phyloP scores from a whole-genome alignment of 2,329 filamentous ascomycete species.

The Microsporum canis region DNA sequence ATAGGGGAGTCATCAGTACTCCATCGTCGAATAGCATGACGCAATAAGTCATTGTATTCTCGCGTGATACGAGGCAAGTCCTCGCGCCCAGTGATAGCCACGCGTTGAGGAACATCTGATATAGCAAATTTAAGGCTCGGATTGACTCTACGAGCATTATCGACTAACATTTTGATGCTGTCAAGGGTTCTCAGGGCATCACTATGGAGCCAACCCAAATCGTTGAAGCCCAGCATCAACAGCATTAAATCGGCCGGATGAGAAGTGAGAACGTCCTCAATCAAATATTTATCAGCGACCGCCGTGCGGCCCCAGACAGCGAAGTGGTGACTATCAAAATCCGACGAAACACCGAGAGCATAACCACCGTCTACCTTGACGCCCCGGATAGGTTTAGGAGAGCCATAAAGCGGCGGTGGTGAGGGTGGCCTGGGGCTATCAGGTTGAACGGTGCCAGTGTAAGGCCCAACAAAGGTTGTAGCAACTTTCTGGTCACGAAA shows the following conservation, averaged over 20 bases:
- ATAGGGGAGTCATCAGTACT: neutral
- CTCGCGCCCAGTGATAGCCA: neutral
- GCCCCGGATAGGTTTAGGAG: neutral
- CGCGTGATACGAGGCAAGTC: neutral
- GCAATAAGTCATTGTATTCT: neutral
- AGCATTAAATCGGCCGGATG: neutral
- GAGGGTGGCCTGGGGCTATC: neutral
- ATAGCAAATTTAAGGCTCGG: neutral
- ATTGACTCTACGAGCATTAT: neutral
- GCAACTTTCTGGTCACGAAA: neutral
- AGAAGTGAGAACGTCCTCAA: neutral
- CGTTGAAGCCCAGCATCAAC: neutral
- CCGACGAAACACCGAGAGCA: neutral
- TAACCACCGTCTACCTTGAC: neutral
- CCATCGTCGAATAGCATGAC: neutral
- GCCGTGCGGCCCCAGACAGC: neutral
- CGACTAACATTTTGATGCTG: neutral
- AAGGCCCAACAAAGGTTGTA: neutral
- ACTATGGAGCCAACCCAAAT: neutral
- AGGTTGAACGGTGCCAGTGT: neutral
- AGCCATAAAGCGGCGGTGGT: neutral
- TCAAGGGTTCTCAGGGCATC: neutral
- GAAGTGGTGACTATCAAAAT: slow-evolving; percentile 1
- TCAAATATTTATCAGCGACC: neutral
- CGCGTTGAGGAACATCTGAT: neutral